A percentile compares a stretch with the other conserved stretches of the same genome.
Conservation (phyloP, 139 green algal genomes). For the Picochlorum sp. region DNA sequence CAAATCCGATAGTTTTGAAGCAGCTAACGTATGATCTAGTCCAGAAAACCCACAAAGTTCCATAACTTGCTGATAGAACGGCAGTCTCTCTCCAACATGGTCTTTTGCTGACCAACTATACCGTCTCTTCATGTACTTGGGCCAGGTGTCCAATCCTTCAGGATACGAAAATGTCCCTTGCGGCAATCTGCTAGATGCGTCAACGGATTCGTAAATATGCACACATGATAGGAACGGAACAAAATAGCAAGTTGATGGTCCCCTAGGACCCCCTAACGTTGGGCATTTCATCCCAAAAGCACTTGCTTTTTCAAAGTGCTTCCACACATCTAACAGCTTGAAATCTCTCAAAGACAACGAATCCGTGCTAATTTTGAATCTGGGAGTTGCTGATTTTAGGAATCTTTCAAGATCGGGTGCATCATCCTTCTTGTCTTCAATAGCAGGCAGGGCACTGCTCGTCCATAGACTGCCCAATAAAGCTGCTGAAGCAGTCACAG, state of each 20-base stretch:
- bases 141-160: constrained; percentile 41
- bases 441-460: neutral
- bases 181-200: neutral
- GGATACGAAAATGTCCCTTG: neutral
- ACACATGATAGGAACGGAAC: constrained; percentile 68
- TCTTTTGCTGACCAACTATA: constrained; percentile 53
- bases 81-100: constrained; percentile 52
- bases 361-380: neutral
- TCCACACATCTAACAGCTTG: constrained; percentile 38
- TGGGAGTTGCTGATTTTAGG: constrained; percentile 14
- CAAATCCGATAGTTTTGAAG: constrained; percentile 43
- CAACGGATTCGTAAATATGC: constrained; percentile 43
- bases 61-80: constrained; percentile 45
- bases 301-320: constrained; percentile 38
- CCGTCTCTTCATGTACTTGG: constrained; percentile 40
- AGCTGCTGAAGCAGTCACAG: neutral
- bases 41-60: constrained; percentile 12
- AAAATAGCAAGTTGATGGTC: constrained; percentile 52
- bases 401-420: constrained; percentile 24
- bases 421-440: constrained; percentile 6
- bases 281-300: constrained; percentile 32
- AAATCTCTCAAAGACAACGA: neutral
- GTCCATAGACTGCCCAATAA: neutral
- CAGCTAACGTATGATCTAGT: constrained; percentile 19
- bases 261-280: constrained; percentile 32